These are phyloP conservation scores for Solanum hybrid DNA, from an alignment of 305 asterid species.

Conservation along the genomic window DNA sequence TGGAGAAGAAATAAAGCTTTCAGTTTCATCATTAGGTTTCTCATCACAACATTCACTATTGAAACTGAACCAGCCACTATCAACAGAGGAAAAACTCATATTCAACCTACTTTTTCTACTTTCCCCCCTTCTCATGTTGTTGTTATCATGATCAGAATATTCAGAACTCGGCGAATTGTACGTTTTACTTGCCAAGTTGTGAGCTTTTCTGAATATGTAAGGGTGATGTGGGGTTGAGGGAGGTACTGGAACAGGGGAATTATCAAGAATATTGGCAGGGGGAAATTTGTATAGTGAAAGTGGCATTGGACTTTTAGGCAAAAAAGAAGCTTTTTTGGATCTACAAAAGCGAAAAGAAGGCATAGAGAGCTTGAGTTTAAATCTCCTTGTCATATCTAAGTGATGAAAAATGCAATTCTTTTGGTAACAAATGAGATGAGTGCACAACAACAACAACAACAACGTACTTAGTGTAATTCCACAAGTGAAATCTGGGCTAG, in stretches of 20 bases:
- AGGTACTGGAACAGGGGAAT: constrained; percentile 41
- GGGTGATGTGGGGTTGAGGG: constrained; percentile 41
- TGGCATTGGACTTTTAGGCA: constrained; percentile 31
- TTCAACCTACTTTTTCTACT: neutral
- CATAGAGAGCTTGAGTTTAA: constrained; percentile 35
- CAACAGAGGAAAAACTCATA: constrained; percentile 20
- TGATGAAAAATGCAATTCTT: neutral
- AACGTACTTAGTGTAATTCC: neutral
- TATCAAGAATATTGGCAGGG: constrained; percentile 23
- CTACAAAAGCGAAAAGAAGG: constrained; percentile 59
- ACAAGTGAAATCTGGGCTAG: neutral
- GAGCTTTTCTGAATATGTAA: constrained; percentile 5
- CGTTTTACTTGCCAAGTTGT: constrained; percentile 3
- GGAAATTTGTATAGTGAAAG: constrained; percentile 8
- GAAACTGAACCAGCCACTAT: constrained; percentile 13
- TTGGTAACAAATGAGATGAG: neutral
- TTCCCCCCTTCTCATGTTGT: neutral
- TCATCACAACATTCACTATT: constrained; percentile 8
- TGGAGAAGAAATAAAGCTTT: constrained; percentile 24
- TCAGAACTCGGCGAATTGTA: constrained; percentile 22
- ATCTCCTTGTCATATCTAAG: constrained; percentile 37
- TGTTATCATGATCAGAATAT: constrained; percentile 13
- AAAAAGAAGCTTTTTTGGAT: constrained; percentile 27
- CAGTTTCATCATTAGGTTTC: constrained; percentile 15
- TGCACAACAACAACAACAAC: neutral